These are phyloP conservation scores for Neofusicoccum laricinum DNA, from an alignment of 2,329 filamentous ascomycete species.

Conservation along the genomic window DNA sequence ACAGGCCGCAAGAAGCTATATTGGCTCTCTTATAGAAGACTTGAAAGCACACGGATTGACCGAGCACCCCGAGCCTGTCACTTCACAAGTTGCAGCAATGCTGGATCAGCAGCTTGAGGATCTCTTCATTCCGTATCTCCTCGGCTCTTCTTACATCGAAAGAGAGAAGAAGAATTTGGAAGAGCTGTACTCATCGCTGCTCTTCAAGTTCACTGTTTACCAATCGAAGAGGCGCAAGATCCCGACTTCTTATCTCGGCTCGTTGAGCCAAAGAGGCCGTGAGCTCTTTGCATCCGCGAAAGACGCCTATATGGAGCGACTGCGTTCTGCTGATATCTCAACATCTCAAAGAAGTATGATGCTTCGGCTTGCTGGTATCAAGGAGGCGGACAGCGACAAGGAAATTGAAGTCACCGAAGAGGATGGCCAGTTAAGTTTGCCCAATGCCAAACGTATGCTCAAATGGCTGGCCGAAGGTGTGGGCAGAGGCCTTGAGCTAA, in stretches of 20 bases:
- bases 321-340: conserved; percentile 86
- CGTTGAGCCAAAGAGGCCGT: conserved; percentile 83
- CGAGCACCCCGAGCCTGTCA: conserved; percentile 89
- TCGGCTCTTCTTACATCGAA: conserved; percentile 64
- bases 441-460: conserved; percentile 96
- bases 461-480: conserved; percentile 97
- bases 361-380: conserved; percentile 79
- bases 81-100: conserved; percentile 72
- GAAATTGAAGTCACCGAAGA: conserved; percentile 90
- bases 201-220: conserved; percentile 97
- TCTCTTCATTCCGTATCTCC: conserved; percentile 64
- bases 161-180: conserved; percentile 67
- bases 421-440: conserved; percentile 77
- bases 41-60: conserved; percentile 91
- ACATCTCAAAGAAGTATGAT: conserved; percentile 87
- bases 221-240: conserved; percentile 76
- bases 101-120: conserved; percentile 68
- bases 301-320: conserved; percentile 83
- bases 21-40: conserved; percentile 83
- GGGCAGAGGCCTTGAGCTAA: conserved; percentile 85
- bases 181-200: conserved; percentile 81
- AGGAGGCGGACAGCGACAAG: conserved; percentile 70
- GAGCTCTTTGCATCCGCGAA: conserved; percentile 84
- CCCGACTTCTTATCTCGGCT: conserved; percentile 88
- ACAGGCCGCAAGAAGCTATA: conserved; percentile 87